Evolutionary conservation across 2,329 filamentous ascomycete genomes (phyloP).

Genomic region (Chaetomiaceae sp.): DNA sequence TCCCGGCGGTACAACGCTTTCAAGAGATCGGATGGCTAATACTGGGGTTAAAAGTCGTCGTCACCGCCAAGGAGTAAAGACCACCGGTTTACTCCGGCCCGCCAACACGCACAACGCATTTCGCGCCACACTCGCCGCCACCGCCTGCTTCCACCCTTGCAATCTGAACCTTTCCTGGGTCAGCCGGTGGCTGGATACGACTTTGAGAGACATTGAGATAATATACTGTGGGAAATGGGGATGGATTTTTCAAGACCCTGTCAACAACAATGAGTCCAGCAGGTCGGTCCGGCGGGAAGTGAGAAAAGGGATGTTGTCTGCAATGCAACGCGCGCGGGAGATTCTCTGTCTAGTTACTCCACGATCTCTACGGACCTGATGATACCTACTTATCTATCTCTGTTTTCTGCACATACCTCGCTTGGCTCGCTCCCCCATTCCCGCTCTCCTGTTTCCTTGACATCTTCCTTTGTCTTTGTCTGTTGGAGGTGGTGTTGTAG

Average conservation of each 20-base stretch:
- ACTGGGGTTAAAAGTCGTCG: slow-evolving; percentile 14
- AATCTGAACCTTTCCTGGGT: too few relatives aligned
- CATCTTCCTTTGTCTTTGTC: background rate
- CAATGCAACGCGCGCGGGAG: background rate
- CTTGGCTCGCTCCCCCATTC: background rate
- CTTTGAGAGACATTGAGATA: background rate
- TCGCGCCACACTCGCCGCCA: background rate
- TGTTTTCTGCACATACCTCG: background rate
- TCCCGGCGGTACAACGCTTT: background rate
- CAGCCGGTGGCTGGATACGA: background rate
- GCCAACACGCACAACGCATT: background rate
- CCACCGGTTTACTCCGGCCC: background rate
- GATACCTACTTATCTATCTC: background rate
- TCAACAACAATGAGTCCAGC: background rate
- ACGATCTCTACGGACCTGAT: slow-evolving; percentile 6
- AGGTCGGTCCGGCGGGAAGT: background rate
- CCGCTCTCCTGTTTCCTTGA: background rate
- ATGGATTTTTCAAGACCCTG: background rate
- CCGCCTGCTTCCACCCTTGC: background rate
- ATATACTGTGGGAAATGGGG: slow-evolving; percentile 5
- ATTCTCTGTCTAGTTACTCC: background rate
- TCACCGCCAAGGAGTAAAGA: slow-evolving; percentile 16
- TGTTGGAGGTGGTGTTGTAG: background rate
- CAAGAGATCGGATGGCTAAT: slow-evolving; percentile 14
- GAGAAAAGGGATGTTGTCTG: background rate